Percentiles rank a stretch among this genome's conserved stretches.
Evolutionary conservation across 352 stramenopile genomes (phyloP).

Genomic region (Phytophthora melonis): DNA sequence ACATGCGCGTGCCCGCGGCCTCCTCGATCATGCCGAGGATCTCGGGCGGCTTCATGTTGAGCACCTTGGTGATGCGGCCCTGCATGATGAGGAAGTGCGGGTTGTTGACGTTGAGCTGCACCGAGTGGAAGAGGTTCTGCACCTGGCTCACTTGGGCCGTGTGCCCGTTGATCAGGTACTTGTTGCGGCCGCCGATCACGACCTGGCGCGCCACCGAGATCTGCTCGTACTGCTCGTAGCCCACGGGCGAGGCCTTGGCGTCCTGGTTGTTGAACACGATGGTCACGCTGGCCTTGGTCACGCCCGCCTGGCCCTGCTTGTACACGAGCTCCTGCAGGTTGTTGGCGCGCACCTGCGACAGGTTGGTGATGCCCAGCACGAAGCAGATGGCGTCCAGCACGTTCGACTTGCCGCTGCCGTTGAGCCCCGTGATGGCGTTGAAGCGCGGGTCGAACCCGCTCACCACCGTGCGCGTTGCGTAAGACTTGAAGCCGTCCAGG

Average conservation of each 20-base stretch:
- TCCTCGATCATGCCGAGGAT: constrained; percentile 99
- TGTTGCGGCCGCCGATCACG: constrained; percentile 98
- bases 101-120: constrained; percentile 99
- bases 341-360: constrained; percentile 97
- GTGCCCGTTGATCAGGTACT: constrained; percentile 99
- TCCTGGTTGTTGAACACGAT: constrained; percentile 99
- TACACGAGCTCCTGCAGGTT: constrained; percentile 99
- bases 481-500: constrained; percentile 99
- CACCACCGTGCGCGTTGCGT: constrained; percentile 98
- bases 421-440: constrained; percentile 99
- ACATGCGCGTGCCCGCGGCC: constrained; percentile 99
- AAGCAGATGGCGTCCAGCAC: constrained; percentile 99
- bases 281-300: constrained; percentile 99
- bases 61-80: constrained; percentile 98
- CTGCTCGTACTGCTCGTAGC: constrained; percentile 98
- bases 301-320: constrained; percentile 99
- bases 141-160: constrained; percentile 98
- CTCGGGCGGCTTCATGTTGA: constrained; percentile 99
- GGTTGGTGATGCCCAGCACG: constrained; percentile 99
- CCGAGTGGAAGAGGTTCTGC: constrained; percentile 99
- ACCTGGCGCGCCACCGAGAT: constrained; percentile 99
- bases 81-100: constrained; percentile 99
- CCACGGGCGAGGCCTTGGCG: constrained; percentile 90
- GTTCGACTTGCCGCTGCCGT: constrained; percentile 99
- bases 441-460: constrained; percentile 99